Evolutionary conservation across 768 basidiomycete species (phyloP).

Genomic region (Hortiboletus campestris): DNA sequence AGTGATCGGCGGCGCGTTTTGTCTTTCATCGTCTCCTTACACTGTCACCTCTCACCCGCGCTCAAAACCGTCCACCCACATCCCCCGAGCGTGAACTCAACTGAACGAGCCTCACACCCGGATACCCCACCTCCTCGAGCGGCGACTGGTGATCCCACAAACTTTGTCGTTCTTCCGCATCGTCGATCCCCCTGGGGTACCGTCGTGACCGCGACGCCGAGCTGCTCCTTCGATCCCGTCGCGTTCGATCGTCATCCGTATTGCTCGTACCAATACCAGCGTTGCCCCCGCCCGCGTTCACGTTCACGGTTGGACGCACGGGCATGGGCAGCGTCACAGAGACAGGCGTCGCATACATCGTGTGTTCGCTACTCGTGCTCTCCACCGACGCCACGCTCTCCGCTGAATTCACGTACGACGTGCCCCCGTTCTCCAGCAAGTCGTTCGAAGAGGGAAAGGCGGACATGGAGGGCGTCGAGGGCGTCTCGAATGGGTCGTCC

Average conservation of each 20-base stretch:
- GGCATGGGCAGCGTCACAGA: conserved; percentile 2
- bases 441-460: conserved; percentile 26
- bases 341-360: conserved; percentile 12
- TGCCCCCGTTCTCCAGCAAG: neutral
- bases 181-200: conserved; percentile 47
- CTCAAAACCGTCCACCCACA: conserved; percentile 20
- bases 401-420: neutral
- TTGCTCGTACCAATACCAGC: neutral
- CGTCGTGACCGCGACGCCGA: conserved; percentile 49
- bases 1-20: neutral
- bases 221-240: conserved; percentile 35
- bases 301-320: neutral
- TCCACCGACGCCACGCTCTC: conserved; percentile 1
- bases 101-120: conserved; percentile 43
- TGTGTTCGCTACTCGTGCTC: conserved; percentile 18
- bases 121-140: conserved; percentile 19
- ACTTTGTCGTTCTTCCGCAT: conserved; percentile 60
- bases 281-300: too few relatives aligned
- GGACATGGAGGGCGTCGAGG: conserved; percentile 29
- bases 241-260: conserved; percentile 12
- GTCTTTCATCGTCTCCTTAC: neutral
- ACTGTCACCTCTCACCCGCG: neutral
- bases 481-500: conserved; percentile 30
- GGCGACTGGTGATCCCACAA: conserved; percentile 43
- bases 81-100: conserved; percentile 11